phyloP scores from a whole-genome alignment of 371 early-diverging fungal species.

The Zopfochytrium polystomum region DNA sequence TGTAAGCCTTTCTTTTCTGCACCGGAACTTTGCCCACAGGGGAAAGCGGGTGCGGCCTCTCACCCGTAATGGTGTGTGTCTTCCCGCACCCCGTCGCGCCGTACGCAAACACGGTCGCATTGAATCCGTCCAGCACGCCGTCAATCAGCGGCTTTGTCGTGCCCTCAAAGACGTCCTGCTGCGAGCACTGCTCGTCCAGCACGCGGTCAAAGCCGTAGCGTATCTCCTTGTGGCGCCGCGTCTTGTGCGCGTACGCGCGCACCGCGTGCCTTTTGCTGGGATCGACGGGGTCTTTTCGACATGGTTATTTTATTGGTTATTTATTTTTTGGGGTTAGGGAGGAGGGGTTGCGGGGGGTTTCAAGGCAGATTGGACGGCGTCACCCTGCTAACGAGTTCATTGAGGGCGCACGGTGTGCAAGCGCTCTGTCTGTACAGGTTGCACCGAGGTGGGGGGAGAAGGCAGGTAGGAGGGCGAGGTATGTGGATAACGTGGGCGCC shows the following conservation, averaged over 20 bases:
- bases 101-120: slow-evolving; percentile 52
- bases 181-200: slow-evolving; percentile 53
- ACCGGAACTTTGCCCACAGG: too few relatives aligned
- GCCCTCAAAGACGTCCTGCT: slow-evolving; percentile 56
- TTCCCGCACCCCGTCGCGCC: slow-evolving; percentile 87
- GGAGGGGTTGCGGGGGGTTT: background rate
- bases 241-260: background rate
- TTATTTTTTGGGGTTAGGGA: background rate
- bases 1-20: background rate
- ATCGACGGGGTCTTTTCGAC: background rate
- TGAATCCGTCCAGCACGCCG: slow-evolving; percentile 43
- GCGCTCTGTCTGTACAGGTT: too few relatives aligned
- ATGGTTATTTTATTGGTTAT: too few relatives aligned
- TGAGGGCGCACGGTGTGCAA: too few relatives aligned
- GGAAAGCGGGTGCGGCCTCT: background rate
- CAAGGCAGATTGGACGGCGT: background rate
- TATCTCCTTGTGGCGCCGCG: slow-evolving; percentile 15
- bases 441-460: too few relatives aligned
- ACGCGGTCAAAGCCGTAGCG: slow-evolving; percentile 61
- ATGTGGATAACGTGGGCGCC: background rate
- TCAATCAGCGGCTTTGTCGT: slow-evolving; percentile 53
- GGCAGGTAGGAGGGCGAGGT: background rate
- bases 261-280: background rate
- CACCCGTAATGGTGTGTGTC: slow-evolving; percentile 68
- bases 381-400: too few relatives aligned